Percentiles rank a stretch among this genome's conserved stretches.
Conservation (phyloP, 768 basidiomycete genomes). For the Termitomyces sp. region DNA sequence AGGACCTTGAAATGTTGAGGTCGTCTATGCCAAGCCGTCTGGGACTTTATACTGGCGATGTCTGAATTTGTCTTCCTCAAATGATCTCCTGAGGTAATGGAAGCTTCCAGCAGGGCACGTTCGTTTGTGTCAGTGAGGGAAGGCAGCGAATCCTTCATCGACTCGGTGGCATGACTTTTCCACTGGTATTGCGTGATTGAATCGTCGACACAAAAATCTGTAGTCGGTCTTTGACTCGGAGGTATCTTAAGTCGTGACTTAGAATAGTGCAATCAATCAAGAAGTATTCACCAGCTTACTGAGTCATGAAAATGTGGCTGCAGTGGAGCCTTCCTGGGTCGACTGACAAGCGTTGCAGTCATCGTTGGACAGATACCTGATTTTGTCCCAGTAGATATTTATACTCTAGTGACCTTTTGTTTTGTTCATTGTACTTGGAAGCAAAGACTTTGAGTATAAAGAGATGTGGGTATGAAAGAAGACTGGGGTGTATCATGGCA, state of each 20-base stretch:
- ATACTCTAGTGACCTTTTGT: constrained; percentile 2
- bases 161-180: neutral
- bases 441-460: neutral
- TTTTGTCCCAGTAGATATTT: neutral
- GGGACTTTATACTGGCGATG: neutral
- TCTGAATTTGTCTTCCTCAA: neutral
- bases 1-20: neutral
- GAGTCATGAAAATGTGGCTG: neutral
- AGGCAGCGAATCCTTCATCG: neutral
- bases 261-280: neutral
- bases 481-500: neutral
- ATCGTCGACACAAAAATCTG: neutral
- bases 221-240: neutral
- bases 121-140: neutral
- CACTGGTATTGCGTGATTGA: neutral
- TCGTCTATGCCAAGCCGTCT: neutral
- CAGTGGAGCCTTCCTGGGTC: neutral
- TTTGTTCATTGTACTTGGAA: neutral
- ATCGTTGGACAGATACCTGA: neutral
- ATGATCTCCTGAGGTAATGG: neutral
- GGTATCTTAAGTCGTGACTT: neutral
- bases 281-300: neutral
- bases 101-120: neutral
- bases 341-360: neutral
- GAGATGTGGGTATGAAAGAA: neutral